Evolutionary conservation across 179 eudicot species (phyloP).

Genomic region (Heliamphora pulchella): DNA sequence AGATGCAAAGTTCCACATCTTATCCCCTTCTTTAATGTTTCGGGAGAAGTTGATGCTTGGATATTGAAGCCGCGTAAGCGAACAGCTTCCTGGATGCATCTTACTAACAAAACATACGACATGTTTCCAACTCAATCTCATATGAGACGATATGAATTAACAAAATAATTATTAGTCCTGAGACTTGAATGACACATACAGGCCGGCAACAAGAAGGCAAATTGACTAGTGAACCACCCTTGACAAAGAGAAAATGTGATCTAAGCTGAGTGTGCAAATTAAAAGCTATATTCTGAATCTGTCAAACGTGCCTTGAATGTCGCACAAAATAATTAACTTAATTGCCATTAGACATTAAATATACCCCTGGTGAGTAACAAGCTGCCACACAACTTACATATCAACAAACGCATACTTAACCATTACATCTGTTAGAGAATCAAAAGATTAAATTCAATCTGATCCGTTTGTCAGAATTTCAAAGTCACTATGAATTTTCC

Average conservation of each 20-base stretch:
- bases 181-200: not conserved
- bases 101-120: not conserved
- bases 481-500: not conserved
- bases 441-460: not conserved
- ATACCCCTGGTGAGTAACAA: not conserved
- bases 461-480: not conserved
- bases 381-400: not conserved
- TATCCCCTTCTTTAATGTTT: not conserved
- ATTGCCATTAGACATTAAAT: not conserved
- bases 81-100: not conserved
- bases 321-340: not conserved
- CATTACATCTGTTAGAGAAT: not conserved
- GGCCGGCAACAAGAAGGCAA: not conserved
- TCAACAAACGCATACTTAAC: not conserved
- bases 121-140: not conserved
- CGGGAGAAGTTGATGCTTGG: not conserved
- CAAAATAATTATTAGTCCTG: not conserved
- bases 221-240: not conserved
- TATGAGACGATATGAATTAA: not conserved
- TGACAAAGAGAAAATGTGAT: not conserved
- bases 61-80: not conserved
- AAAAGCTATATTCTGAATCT: not conserved
- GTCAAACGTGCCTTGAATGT: not conserved
- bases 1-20: not conserved
- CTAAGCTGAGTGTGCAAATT: not conserved